Evolutionary conservation across 2,329 filamentous ascomycete genomes (phyloP).

Genomic region (Fusarium anthophilum): DNA sequence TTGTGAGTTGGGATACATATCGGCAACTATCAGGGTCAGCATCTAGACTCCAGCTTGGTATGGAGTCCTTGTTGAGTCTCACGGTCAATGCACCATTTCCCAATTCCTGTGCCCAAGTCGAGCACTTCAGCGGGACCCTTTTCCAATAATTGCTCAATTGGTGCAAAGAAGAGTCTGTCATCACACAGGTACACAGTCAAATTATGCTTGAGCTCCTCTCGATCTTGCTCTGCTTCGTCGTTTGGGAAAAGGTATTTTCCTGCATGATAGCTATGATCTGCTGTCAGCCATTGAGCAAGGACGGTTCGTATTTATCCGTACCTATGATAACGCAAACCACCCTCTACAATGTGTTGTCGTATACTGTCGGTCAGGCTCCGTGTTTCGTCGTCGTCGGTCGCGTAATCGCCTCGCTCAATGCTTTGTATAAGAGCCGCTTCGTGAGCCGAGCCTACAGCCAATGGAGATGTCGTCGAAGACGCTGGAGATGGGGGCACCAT

Average conservation of each 20-base stretch:
- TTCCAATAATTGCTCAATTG: slow-evolving; percentile 51
- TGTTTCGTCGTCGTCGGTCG: slow-evolving; percentile 48
- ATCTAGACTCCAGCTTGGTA: background rate
- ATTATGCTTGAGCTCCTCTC: slow-evolving; percentile 54
- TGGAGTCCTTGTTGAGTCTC: slow-evolving; percentile 40
- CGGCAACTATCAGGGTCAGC: slow-evolving; percentile 53
- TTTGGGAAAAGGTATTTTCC: slow-evolving; percentile 56
- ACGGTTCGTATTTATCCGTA: background rate
- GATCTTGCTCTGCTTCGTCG: slow-evolving; percentile 54
- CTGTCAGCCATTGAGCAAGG: background rate
- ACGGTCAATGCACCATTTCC: slow-evolving; percentile 62
- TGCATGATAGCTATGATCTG: slow-evolving; percentile 47
- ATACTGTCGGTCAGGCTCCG: slow-evolving; percentile 55
- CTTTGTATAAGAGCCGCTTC: slow-evolving; percentile 46
- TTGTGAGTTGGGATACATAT: slow-evolving; percentile 54
- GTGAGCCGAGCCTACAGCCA: slow-evolving; percentile 45
- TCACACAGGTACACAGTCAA: slow-evolving; percentile 52
- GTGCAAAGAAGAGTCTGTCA: slow-evolving; percentile 55
- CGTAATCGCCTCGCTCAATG: slow-evolving; percentile 47
- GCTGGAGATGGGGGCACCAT: slow-evolving; percentile 41
- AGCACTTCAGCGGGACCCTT: no score
- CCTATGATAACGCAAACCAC: slow-evolving; percentile 50
- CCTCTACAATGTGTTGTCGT: slow-evolving; percentile 54
- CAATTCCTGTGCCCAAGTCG: slow-evolving; percentile 24
- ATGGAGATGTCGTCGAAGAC: slow-evolving; percentile 40